Percentiles rank a stretch among this genome's conserved stretches.
These are phyloP conservation scores for slime mould (Dictyostelium discoideum) DNA, from an alignment of 78 protist genomes.

Conservation along the genomic window DNA sequence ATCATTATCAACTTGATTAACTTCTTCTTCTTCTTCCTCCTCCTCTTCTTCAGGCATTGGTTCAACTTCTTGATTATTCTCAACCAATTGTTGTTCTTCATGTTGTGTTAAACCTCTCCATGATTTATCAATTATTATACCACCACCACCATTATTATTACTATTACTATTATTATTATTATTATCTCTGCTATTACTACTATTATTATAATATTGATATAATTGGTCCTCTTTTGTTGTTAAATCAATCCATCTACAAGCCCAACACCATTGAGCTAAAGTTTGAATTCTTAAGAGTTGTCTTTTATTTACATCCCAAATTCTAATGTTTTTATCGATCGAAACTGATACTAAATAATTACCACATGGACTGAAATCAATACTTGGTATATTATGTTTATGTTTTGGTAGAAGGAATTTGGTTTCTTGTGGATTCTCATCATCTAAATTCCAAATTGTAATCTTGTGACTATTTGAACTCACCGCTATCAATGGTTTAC, in stretches of 20 bases:
- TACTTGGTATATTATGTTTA: constrained; percentile 47
- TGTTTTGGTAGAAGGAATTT: constrained; percentile 22
- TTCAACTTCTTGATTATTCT: neutral
- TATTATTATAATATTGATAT: neutral
- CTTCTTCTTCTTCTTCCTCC: neutral
- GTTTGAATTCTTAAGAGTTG: neutral
- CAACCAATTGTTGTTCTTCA: neutral
- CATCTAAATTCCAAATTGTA: constrained; percentile 27
- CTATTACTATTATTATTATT: neutral
- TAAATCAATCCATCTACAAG: constrained; percentile 54
- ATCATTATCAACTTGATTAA: neutral
- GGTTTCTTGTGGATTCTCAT: constrained; percentile 17
- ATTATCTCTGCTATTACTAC: neutral
- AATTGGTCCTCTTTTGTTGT: neutral
- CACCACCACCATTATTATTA: neutral
- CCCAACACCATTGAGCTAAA: constrained; percentile 74
- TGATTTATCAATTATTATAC: neutral
- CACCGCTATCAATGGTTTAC: constrained; percentile 59
- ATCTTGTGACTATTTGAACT: constrained; percentile 32
- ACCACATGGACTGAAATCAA: constrained; percentile 71
- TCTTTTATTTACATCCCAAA: constrained; percentile 56
- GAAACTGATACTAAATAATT: constrained; percentile 38
- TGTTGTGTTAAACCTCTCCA: constrained; percentile 49
- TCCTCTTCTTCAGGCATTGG: neutral
- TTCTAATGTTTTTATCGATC: constrained; percentile 41